phyloP scores from a whole-genome alignment of 306 rosid species.

The Fragaria nilgerrensis region DNA sequence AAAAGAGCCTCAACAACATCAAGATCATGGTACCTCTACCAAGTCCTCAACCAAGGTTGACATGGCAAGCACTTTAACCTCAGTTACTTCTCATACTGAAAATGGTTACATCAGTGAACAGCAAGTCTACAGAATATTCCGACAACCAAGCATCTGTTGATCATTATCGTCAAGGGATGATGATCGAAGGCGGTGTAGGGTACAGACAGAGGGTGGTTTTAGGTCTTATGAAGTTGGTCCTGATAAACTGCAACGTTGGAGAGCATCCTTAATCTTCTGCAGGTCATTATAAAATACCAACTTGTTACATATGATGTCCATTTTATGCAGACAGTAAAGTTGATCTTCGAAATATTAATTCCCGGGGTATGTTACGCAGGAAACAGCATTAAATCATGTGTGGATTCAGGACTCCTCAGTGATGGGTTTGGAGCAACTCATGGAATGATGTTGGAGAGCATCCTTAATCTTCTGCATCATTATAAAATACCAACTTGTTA shows the following conservation, averaged over 20 bases:
- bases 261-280: conserved; percentile 79
- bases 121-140: conserved; percentile 67
- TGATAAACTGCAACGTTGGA: conserved; percentile 87
- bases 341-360: not conserved
- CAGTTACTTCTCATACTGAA: conserved; percentile 27
- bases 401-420: too few species aligned
- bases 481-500: not conserved
- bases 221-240: conserved; percentile 94
- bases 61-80: conserved; percentile 27
- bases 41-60: conserved; percentile 36
- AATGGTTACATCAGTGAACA: conserved; percentile 32
- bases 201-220: conserved; percentile 82
- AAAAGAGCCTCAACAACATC: conserved; percentile 39
- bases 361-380: conserved; percentile 40
- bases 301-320: not conserved
- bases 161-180: conserved; percentile 71
- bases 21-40: conserved; percentile 41
- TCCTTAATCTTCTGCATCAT: conserved; percentile 77
- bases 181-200: conserved; percentile 74
- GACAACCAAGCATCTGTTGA: conserved; percentile 74
- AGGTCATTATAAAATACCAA: conserved; percentile 40
- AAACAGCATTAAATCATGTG: too few species aligned
- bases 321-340: not conserved
- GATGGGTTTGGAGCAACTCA: too few species aligned
- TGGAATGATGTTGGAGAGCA: conserved; percentile 79